phyloP scores from a whole-genome alignment of 192 early-diverging fungal genomes.

The Dispira simplex region DNA sequence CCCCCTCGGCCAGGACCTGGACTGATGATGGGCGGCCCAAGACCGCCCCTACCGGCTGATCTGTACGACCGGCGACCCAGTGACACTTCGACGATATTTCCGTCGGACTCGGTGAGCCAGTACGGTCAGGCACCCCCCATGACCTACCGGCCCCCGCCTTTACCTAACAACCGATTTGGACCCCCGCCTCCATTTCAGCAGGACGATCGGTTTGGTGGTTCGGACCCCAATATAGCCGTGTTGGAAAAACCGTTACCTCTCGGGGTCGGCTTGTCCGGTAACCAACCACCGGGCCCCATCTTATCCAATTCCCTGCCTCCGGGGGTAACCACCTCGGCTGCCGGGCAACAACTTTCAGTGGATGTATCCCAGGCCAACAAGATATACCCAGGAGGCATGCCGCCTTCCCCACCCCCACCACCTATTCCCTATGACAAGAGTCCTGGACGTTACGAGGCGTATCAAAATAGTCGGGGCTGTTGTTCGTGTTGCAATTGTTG shows the following conservation, averaged over 20 bases:
- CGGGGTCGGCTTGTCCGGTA: neutral
- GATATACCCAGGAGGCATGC: neutral
- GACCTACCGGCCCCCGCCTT: neutral
- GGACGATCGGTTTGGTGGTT: neutral
- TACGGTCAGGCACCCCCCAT: conserved; percentile 10
- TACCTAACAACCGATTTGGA: neutral
- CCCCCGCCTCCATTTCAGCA: neutral
- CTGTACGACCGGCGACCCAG: conserved; percentile 4
- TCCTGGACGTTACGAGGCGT: conserved; percentile 4
- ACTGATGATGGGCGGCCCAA: too few relatives aligned
- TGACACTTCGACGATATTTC: conserved; percentile 6
- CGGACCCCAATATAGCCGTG: neutral
- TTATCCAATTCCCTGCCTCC: neutral
- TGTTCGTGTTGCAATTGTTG: conserved; percentile 13
- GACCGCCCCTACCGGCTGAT: neutral
- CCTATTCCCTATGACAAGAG: conserved; percentile 2
- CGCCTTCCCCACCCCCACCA: conserved; percentile 2
- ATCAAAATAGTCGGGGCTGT: conserved; percentile 4
- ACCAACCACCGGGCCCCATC: neutral
- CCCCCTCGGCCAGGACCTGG: too few relatives aligned
- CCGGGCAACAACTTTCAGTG: neutral
- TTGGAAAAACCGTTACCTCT: neutral
- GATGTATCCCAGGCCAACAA: neutral
- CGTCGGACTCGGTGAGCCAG: conserved; percentile 9
- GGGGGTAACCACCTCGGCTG: neutral